These are phyloP conservation scores for Thelonectria discophora DNA, from an alignment of 2,329 filamentous ascomycete species.

Conservation along the genomic window DNA sequence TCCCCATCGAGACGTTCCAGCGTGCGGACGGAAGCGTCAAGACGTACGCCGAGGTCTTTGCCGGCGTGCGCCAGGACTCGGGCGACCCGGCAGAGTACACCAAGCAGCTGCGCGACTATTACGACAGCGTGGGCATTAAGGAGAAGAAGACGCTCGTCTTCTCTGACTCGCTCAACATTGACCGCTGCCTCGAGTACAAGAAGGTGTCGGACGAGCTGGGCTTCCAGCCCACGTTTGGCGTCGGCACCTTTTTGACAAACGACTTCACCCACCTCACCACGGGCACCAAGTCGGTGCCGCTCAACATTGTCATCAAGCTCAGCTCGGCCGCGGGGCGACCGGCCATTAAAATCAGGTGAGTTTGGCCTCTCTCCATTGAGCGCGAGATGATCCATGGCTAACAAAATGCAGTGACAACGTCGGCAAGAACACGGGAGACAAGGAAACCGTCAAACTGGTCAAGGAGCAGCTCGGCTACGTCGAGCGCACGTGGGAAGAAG, in stretches of 20 bases:
- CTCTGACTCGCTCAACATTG: constrained; percentile 92
- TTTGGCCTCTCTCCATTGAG: neutral
- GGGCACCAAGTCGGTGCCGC: constrained; percentile 83
- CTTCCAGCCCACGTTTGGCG: constrained; percentile 88
- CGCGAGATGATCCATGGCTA: constrained; percentile 12
- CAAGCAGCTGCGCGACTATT: constrained; percentile 81
- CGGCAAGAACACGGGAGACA: constrained; percentile 93
- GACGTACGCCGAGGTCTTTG: constrained; percentile 84
- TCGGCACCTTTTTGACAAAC: constrained; percentile 96
- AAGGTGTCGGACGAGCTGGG: constrained; percentile 79
- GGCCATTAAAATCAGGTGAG: constrained; percentile 84
- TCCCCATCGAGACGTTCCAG: constrained; percentile 53
- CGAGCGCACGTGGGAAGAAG: constrained; percentile 83
- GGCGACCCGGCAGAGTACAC: constrained; percentile 85
- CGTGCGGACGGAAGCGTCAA: constrained; percentile 53
- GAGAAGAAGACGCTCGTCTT: constrained; percentile 92
- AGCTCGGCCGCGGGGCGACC: constrained; percentile 82
- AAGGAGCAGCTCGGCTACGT: constrained; percentile 88
- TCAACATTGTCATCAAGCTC: constrained; percentile 99
- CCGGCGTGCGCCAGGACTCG: constrained; percentile 88
- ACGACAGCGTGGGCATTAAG: constrained; percentile 76
- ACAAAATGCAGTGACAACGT: constrained; percentile 71
- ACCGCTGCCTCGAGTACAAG: constrained; percentile 92
- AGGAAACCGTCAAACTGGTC: constrained; percentile 78
- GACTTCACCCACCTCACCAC: constrained; percentile 81